phyloP scores from a whole-genome alignment of 2,329 filamentous ascomycete species.

The Alternaria viburni region DNA sequence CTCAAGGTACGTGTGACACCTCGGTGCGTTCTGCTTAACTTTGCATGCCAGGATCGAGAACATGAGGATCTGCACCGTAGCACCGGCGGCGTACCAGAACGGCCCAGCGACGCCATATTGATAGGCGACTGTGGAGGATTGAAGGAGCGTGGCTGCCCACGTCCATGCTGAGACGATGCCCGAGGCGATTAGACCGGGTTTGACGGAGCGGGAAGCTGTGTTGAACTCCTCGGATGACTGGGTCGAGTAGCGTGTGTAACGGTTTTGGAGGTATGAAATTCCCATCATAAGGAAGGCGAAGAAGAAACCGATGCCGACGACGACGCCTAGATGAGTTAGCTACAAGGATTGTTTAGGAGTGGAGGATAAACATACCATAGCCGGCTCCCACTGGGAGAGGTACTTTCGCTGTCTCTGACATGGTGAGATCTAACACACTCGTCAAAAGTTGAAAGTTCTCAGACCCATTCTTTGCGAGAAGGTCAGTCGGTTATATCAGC shows the following conservation, averaged over 20 bases:
- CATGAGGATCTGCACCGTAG: constrained; percentile 53
- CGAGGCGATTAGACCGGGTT: constrained; percentile 55
- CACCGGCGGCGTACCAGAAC: constrained; percentile 53
- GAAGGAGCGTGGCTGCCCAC: constrained; percentile 53
- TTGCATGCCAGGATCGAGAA: constrained; percentile 54
- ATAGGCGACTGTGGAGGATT: constrained; percentile 38
- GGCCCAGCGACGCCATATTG: constrained; percentile 40
- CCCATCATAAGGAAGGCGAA: constrained; percentile 45
- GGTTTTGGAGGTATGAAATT: constrained; percentile 47
- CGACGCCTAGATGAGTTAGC: constrained; percentile 32
- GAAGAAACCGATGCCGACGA: constrained; percentile 57
- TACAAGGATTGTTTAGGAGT: not conserved
- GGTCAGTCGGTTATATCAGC: not conserved
- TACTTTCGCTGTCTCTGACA: constrained; percentile 24
- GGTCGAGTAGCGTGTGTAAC: constrained; percentile 48
- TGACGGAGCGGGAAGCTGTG: constrained; percentile 53
- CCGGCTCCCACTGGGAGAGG: constrained; percentile 50
- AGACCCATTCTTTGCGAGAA: not conserved
- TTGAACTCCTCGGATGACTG: constrained; percentile 57
- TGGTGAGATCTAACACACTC: constrained; percentile 7
- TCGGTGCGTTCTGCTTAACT: constrained; percentile 51
- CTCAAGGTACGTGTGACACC: constrained; percentile 51
- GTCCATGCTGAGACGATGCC: constrained; percentile 59
- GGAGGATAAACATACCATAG: constrained; percentile 51
- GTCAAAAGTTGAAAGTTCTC: not conserved